Evolutionary conservation across 1,139 yeast genomes (phyloP), one percentile per base, ranked within the genome.

Genomic region (Suhomyces anneliseae): DNA sequence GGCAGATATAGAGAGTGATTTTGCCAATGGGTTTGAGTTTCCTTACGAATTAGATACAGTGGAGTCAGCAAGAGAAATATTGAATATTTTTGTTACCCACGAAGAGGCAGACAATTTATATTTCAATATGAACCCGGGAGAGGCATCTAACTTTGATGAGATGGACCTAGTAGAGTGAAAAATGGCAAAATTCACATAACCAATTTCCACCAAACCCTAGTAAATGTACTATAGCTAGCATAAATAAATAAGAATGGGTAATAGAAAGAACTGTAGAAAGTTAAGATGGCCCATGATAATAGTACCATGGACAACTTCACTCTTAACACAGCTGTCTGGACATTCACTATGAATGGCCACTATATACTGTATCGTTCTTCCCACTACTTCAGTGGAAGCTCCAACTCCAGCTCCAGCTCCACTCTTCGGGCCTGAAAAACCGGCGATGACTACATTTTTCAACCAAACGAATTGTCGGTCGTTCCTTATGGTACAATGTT

Each of bases 61-160:
- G 39, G 90, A 85, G 55, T 66, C 85, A 58, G 83, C 95, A 0
- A 74, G 90, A 54, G 90, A 85, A 54, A 78, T 90, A 24, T 68
- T 90, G 47, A 90, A 86, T 46, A 75, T 76, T 37, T 81, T 85
- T 51, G 80, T 84, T 8, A 86, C 90, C 9, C 84, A 84, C 57
- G 90, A 87, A 53, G 95, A 88, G 56, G 90, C 90, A 0, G 96
- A 89, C 61, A 81, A 83, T 47, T 69, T 89, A 49, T 88, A 82
- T 61, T 70, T 78, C 48, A 82, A 86, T 48, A 83, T 87, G 80
- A 81, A 82, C 50, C 64, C 71, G 46, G 76, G 71, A 48, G 64
- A 57, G 34, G 57, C 51, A 14, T 50, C 46, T 9, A 52, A 49
- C n/a, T 58, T 58, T 42, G 66, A 62, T 45, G 68, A 64, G 40